These are phyloP conservation scores for Colletotrichum sp. DNA, from an alignment of 2,329 filamentous ascomycete genomes.

Conservation along the genomic window DNA sequence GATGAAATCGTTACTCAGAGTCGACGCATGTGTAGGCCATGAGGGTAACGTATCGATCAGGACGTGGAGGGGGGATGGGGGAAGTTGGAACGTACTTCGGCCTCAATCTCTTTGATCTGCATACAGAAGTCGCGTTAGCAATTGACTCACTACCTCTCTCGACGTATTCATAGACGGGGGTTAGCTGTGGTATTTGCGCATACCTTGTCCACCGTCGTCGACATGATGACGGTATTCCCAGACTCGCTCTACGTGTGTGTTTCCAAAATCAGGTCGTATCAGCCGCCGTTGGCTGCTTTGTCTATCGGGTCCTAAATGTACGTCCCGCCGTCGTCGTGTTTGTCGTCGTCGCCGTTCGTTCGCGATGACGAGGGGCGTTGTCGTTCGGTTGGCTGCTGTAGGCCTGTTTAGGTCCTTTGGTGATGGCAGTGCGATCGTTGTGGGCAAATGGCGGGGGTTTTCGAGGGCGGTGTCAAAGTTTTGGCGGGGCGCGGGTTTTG, in stretches of 20 bases:
- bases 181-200: conserved; percentile 26
- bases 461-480: conserved; percentile 41
- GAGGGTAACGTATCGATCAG: background rate
- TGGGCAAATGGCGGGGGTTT: conserved; percentile 18
- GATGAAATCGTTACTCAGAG: background rate
- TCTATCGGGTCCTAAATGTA: background rate
- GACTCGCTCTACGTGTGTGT: background rate
- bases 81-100: conserved; percentile 70
- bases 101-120: conserved; percentile 95
- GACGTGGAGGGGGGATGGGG: conserved; percentile 8
- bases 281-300: background rate
- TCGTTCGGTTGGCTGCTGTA: background rate
- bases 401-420: background rate
- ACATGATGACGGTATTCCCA: conserved; percentile 66
- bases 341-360: background rate
- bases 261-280: background rate
- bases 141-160: background rate
- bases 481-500: conserved; percentile 27
- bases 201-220: conserved; percentile 97
- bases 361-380: background rate
- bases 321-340: background rate
- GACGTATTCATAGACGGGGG: background rate
- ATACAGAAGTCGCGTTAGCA: conserved; percentile 36
- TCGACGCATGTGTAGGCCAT: background rate
- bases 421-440: background rate